These are phyloP conservation scores for Paxillus involutus DNA, from an alignment of 768 basidiomycete species.

Conservation along the genomic window DNA sequence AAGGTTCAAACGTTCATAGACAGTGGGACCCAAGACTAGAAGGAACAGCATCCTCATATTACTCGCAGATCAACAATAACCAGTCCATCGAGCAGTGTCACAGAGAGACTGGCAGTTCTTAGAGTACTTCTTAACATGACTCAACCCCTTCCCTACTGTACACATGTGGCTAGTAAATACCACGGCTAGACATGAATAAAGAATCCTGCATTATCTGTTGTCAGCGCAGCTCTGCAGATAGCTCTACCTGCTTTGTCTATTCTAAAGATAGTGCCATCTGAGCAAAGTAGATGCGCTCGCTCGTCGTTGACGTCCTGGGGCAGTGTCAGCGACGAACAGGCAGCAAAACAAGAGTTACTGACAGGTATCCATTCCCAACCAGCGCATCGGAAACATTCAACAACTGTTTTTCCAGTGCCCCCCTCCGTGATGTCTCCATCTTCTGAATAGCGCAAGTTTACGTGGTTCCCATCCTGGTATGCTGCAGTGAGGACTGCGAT, in stretches of 20 bases:
- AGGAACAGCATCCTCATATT: background rate
- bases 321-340: background rate
- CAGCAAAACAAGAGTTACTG: constrained; percentile 25
- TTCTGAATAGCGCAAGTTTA: constrained; percentile 54
- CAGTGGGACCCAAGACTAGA: background rate
- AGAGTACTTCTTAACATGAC: constrained; percentile 44
- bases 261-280: constrained; percentile 72
- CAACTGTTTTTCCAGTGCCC: constrained; percentile 52
- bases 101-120: constrained; percentile 55
- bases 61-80: constrained; percentile 65
- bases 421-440: constrained; percentile 41
- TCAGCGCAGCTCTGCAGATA: constrained; percentile 43
- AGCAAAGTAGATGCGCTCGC: constrained; percentile 71
- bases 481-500: constrained; percentile 60
- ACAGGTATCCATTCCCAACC: constrained; percentile 91
- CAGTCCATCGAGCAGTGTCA: constrained; percentile 73
- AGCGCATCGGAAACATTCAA: constrained; percentile 77
- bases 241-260: constrained; percentile 63
- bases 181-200: constrained; percentile 45
- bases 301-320: constrained; percentile 58
- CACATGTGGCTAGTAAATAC: background rate
- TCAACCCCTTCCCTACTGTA: background rate
- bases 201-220: constrained; percentile 39
- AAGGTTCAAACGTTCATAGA: constrained; percentile 72
- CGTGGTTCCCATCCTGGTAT: constrained; percentile 76